These are phyloP conservation scores for Dactylellina parvicollis DNA, from an alignment of 2,329 filamentous ascomycete genomes.

Conservation along the genomic window DNA sequence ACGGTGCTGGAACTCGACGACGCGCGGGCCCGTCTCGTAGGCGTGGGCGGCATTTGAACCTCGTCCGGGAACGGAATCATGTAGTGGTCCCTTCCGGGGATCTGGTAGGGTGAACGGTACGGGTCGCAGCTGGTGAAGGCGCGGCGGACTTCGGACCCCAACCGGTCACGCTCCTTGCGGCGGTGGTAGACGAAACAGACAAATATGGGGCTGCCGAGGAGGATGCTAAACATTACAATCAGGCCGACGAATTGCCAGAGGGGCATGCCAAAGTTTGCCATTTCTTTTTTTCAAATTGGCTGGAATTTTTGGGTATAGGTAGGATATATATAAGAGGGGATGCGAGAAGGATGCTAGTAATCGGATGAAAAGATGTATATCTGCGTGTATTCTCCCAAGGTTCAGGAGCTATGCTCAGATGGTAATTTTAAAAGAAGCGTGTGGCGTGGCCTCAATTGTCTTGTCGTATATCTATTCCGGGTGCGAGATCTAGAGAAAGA, in stretches of 20 bases:
- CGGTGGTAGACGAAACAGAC: conserved; percentile 46
- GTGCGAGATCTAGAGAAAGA: no score
- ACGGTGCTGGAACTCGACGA: conserved; percentile 2
- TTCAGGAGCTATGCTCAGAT: no score
- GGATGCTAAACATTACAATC: conserved; percentile 40
- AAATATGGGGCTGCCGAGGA: conserved; percentile 39
- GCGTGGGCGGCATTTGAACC: conserved; percentile 4
- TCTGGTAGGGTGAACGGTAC: conserved; percentile 1
- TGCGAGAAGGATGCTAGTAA: no score
- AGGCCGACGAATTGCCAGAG: conserved; percentile 52
- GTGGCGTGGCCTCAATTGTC: no score
- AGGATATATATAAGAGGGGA: no score
- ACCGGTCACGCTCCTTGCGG: conserved; percentile 25
- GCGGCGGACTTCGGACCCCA: conserved; percentile 7
- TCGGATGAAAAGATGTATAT: no score
- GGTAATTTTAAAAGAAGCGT: no score
- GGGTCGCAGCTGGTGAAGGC: background rate
- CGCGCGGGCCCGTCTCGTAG: background rate
- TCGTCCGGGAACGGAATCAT: conserved; percentile 30
- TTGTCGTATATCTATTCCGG: no score
- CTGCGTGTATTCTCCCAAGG: no score
- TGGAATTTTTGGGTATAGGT: no score
- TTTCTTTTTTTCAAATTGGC: background rate
- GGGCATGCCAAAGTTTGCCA: conserved; percentile 11
- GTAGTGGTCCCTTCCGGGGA: conserved; percentile 30